These are phyloP conservation scores for Huntiella abstrusa DNA, from an alignment of 2,329 filamentous ascomycete genomes.

Conservation along the genomic window DNA sequence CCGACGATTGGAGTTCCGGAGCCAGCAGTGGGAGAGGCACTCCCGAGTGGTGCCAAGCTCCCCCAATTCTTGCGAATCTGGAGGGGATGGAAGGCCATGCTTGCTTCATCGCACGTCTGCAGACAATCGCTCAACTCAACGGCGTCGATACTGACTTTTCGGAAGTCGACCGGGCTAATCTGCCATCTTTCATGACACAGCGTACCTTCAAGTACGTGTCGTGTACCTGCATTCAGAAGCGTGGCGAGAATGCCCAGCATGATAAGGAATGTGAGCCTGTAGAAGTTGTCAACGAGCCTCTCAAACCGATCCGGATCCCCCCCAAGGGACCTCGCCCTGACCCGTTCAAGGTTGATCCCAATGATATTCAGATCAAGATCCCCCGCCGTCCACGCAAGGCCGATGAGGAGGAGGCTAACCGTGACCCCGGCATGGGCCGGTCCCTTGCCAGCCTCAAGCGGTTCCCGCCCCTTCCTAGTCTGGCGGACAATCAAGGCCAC, in stretches of 20 bases:
- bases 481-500: not conserved
- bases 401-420: too few relatives aligned
- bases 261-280: not conserved
- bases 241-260: not conserved
- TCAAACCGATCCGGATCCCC: too few relatives aligned
- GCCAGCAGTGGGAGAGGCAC: not conserved
- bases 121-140: slow-evolving; percentile 1
- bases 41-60: not conserved
- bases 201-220: not conserved
- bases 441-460: not conserved
- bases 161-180: not conserved
- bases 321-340: too few relatives aligned
- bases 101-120: not conserved
- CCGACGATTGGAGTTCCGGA: too few relatives aligned
- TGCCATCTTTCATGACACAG: not conserved
- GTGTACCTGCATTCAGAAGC: not conserved
- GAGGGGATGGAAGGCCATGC: not conserved
- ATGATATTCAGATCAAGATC: too few relatives aligned
- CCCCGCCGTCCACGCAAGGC: too few relatives aligned
- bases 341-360: too few relatives aligned
- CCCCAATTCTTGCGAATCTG: not conserved
- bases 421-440: too few relatives aligned
- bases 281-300: too few relatives aligned
- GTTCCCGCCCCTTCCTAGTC: not conserved
- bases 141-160: not conserved